phyloP scores from a whole-genome alignment of 768 basidiomycete species.

The Sarcodon aspratus region DNA sequence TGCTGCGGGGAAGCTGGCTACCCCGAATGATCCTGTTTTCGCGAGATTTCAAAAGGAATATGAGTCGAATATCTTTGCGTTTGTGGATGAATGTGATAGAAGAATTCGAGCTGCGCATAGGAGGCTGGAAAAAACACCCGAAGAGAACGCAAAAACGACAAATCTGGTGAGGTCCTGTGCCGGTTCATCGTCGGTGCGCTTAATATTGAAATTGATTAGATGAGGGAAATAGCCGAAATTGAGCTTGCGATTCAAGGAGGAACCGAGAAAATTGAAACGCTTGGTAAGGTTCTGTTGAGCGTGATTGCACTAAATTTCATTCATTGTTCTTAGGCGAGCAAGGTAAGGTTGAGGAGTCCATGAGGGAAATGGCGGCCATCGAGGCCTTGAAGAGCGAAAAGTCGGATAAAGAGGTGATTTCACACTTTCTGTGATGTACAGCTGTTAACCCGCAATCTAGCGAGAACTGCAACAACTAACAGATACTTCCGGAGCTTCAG shows the following conservation, averaged over 20 bases:
- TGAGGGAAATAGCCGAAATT: slow-evolving; percentile 99
- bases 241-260: slow-evolving; percentile 98
- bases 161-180: slow-evolving; percentile 53
- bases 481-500: slow-evolving; percentile 96
- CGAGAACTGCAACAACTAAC: slow-evolving; percentile 93
- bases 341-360: slow-evolving; percentile 98
- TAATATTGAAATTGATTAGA: slow-evolving; percentile 31
- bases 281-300: slow-evolving; percentile 41
- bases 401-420: slow-evolving; percentile 80
- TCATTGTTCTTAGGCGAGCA: slow-evolving; percentile 62
- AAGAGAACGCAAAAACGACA: slow-evolving; percentile 98
- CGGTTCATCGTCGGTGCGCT: neutral
- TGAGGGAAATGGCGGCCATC: slow-evolving; percentile 95
- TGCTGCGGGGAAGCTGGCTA: slow-evolving; percentile 63
- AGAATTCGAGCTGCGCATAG: slow-evolving; percentile 90
- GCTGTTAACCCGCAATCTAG: slow-evolving; percentile 23
- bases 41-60: slow-evolving; percentile 90
- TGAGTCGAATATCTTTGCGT: slow-evolving; percentile 87
- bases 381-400: slow-evolving; percentile 97
- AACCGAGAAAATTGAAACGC: slow-evolving; percentile 92
- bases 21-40: slow-evolving; percentile 73
- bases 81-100: slow-evolving; percentile 97
- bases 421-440: slow-evolving; percentile 3
- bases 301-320: slow-evolving; percentile 4
- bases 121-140: slow-evolving; percentile 96